Evolutionary conservation across 2,329 filamentous ascomycete genomes (phyloP), one percentile per base, ranked within the genome.

Genomic region (Plectosphaerella cucumerina): DNA sequence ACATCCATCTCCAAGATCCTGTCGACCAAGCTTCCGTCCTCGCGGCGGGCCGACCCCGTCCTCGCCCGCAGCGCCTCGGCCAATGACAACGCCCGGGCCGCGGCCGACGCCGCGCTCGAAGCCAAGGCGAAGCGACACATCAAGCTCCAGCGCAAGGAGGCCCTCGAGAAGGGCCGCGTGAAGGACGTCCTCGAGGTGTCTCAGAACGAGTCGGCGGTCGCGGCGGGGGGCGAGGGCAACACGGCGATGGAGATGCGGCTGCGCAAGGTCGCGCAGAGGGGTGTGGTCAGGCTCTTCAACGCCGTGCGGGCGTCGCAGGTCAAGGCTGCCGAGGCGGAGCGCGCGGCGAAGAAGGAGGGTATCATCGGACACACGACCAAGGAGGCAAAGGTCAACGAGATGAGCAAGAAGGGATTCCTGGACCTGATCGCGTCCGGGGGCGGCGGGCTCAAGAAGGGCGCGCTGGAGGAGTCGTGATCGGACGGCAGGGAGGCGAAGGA

Each of bases 201-300:
- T 10, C 70, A 87, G 53, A 75, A 81, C 60, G 72, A 77, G 22
- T 70, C n/a, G n/a, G n/a, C n/a, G n/a, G n/a, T 65, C 5, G 74
- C 78, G 56, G 71, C 61, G 8, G 69, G 68, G 34, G 61, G 60
- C 56, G 57, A 64, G 57, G 60, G 62, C 18, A 66, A 66, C 50
- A 81, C 80, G 18, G 89, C 88, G 63, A 81, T 85, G 60, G 93
- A 97, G 75, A 87, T 85, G 72, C 77, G 83, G 56, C 68, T 97
- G 63, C 84, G 89, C 62, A 94, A 96, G 75, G 90, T 89, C 46
- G 92, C 92, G 43, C 90, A 97, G 70, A 81, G 90, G 50, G 93
- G 93, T 81, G 94, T 99, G 39, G 87, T 97, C 21, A 95, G 93
- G 75, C 76, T 99, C 52, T 99, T 99, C 72, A 97, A 97, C 68